These are phyloP conservation scores for Colletotrichum musicola DNA, from an alignment of 2,329 filamentous ascomycete species.

Conservation along the genomic window DNA sequence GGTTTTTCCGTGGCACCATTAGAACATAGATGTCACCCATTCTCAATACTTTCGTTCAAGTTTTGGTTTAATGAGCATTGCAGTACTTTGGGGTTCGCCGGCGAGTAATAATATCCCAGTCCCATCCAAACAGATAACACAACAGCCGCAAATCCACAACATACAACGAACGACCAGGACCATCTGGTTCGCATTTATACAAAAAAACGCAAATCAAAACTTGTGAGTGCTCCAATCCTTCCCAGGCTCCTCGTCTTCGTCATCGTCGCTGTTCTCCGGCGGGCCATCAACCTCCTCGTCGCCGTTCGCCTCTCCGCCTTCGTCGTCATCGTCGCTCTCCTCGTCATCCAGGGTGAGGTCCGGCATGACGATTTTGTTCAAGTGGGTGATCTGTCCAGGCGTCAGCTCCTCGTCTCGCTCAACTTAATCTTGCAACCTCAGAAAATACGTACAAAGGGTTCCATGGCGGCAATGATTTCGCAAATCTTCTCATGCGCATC, in stretches of 20 bases:
- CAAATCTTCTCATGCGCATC: constrained; percentile 75
- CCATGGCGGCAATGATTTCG: constrained; percentile 75
- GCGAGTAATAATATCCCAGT: no score
- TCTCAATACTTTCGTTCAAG: no score
- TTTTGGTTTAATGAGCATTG: no score
- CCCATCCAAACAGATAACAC: no score
- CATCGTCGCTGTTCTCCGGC: constrained; percentile 39
- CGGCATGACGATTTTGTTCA: constrained; percentile 81
- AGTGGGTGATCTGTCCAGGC: constrained; percentile 70
- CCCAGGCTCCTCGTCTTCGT: constrained; percentile 15
- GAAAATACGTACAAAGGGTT: constrained; percentile 78
- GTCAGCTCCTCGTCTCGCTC: not conserved
- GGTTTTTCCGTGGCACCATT: no score
- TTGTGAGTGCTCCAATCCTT: constrained; percentile 38
- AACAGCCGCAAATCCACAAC: not conserved
- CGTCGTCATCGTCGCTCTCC: constrained; percentile 51
- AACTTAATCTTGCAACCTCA: not conserved
- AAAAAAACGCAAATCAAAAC: constrained; percentile 8
- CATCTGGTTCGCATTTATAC: not conserved
- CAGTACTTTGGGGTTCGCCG: no score
- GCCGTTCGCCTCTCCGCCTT: constrained; percentile 25
- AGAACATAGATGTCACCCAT: no score
- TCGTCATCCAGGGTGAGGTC: constrained; percentile 65
- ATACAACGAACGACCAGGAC: not conserved
- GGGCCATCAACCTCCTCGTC: not conserved